Percentiles rank a stretch among this genome's conserved stretches.
Conservation (phyloP, 352 stramenopile species). For the Globisporangium radiosum region DNA sequence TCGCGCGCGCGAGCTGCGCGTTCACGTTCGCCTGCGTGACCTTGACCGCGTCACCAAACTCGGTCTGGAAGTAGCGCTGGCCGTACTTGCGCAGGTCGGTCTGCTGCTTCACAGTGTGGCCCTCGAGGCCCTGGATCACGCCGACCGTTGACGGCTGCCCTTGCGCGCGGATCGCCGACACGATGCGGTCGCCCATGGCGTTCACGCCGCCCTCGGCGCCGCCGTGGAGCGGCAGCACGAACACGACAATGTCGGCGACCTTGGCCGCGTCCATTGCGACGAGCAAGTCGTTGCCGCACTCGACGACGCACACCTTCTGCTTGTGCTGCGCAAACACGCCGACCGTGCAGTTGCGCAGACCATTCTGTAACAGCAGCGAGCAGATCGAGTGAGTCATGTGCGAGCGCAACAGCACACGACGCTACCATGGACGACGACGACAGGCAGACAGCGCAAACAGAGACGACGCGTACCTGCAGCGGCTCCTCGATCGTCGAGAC, state of each 20-base stretch:
- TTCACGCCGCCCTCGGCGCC: constrained; percentile 85
- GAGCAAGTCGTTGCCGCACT: constrained; percentile 79
- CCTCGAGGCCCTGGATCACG: constrained; percentile 80
- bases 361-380: constrained; percentile 13
- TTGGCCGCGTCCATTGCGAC: constrained; percentile 81
- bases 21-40: constrained; percentile 71
- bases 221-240: constrained; percentile 66
- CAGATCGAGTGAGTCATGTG: too few species aligned
- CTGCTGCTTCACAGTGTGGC: constrained; percentile 59
- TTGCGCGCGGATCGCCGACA: constrained; percentile 91
- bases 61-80: constrained; percentile 84
- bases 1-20: constrained; percentile 68
- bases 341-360: constrained; percentile 56
- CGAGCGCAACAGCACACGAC: too few species aligned
- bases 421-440: too few species aligned
- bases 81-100: constrained; percentile 79
- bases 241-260: constrained; percentile 80
- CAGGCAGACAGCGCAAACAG: too few species aligned
- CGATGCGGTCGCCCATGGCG: constrained; percentile 76
- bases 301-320: constrained; percentile 83
- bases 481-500: constrained; percentile 56
- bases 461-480: constrained; percentile 8
- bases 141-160: constrained; percentile 86
- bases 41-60: constrained; percentile 85
- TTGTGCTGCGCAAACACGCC: constrained; percentile 80